phyloP scores from a whole-genome alignment of 352 stramenopile genomes.

The Globisporangium paroecandrum region DNA sequence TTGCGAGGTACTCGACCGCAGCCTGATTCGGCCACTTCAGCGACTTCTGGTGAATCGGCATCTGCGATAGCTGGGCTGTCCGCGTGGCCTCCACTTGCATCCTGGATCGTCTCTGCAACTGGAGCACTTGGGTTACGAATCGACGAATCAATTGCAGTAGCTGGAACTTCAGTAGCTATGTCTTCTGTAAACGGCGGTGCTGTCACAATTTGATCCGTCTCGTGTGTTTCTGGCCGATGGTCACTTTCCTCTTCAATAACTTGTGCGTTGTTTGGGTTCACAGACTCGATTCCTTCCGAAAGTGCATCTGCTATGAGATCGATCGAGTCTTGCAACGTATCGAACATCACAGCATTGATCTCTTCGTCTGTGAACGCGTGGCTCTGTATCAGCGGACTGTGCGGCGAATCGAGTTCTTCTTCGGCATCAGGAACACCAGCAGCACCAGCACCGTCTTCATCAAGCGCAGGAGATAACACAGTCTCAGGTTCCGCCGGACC shows the following conservation, averaged over 20 bases:
- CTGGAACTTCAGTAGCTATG: neutral
- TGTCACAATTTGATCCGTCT: neutral
- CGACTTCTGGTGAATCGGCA: neutral
- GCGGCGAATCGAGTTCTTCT: neutral
- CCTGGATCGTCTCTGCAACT: neutral
- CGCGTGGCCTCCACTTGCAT: neutral
- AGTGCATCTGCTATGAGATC: conserved; percentile 22
- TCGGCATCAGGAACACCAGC: neutral
- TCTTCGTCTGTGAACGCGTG: conserved; percentile 1
- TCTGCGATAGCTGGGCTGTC: neutral
- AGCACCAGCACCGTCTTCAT: neutral
- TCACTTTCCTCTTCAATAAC: neutral
- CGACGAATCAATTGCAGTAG: neutral
- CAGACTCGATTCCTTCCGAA: neutral
- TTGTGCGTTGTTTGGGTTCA: neutral
- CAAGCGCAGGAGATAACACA: neutral
- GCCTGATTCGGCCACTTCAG: neutral
- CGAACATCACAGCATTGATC: conserved; percentile 20
- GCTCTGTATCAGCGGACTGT: neutral
- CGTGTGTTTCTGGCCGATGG: neutral
- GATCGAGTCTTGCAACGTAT: conserved; percentile 27
- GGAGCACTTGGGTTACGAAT: neutral
- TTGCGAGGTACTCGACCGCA: neutral
- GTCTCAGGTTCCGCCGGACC: neutral
- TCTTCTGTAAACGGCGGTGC: neutral